Base-by-base conservation (phyloP, 257 asterid species). In the Forsythia suspensa region DNA sequence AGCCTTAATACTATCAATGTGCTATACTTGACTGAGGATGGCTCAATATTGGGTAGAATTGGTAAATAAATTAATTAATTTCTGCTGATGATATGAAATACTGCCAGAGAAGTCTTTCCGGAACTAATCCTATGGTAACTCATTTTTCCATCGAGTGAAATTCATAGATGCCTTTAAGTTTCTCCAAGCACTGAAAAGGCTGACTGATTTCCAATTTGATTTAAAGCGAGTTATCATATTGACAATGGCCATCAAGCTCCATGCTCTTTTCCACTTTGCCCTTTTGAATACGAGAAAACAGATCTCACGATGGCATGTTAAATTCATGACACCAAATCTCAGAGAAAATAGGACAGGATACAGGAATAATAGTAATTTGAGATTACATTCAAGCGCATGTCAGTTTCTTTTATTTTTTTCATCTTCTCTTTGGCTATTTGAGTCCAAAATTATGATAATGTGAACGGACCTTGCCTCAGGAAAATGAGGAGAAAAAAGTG, bases 391-490 rank as follows among this genome's bases (percentile, higher is more conserved):
- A 29, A 29, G 34, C 2, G 34, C 66, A 9, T 48, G 2, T 10
- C 34, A n/a, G 65, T 18, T 55, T 55, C 65, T 55, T 55, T 18
- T 1, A 6, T 55, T 18, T 18, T 55, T 6, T 7, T 8, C 65
- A 24, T 55, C 29, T 18, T 7, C 65, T 7, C 65, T 16, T 55
- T 5, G 65, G 65, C 68, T 13, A 48, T 15, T 15, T 15, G 20
- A 48, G 6, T 48, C 57, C 57, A 48, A 13, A 48, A 12, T 48
- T 48, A 48, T 48, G 20, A 13, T 48, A 48, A 48, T 48, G n/a
- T 48, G 57, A 29, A 48, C 57, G 15, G 57, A 48, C 57, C 5
- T 20, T 67, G 65, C 48, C 76, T 70, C 57, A 34, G 76, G 78
- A 77, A 76, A 79, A 48, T 39, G 41, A 71, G 10, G 48, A 36